These are phyloP conservation scores for Alternaria triticimaculans DNA, from an alignment of 2,329 filamentous ascomycete genomes.

Conservation along the genomic window DNA sequence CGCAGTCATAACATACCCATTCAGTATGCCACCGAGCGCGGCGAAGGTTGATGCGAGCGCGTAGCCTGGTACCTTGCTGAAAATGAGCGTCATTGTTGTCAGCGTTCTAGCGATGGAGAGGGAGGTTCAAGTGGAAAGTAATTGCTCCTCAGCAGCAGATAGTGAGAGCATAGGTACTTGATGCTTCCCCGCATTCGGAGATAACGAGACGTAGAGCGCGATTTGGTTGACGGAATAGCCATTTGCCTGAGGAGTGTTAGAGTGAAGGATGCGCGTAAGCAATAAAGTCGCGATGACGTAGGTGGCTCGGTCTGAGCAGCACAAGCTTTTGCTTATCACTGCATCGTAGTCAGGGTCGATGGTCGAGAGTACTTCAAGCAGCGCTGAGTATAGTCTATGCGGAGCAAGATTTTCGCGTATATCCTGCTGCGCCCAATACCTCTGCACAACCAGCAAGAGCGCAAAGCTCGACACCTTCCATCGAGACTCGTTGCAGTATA, in stretches of 20 bases:
- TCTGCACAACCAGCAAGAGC: too few species aligned
- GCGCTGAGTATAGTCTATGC: too few species aligned
- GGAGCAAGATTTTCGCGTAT: too few species aligned
- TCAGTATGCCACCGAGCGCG: neutral
- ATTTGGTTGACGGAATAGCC: neutral
- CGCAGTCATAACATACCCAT: neutral
- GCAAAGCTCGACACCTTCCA: too few species aligned
- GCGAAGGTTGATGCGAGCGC: neutral
- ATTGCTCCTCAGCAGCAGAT: neutral
- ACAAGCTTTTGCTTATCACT: too few species aligned
- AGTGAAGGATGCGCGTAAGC: neutral
- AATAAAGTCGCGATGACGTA: neutral
- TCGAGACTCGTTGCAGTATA: too few species aligned
- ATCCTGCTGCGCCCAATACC: too few species aligned
- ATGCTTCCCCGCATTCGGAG: neutral
- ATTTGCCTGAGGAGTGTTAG: neutral
- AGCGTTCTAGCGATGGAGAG: rapidly evolving
- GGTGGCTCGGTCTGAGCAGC: neutral
- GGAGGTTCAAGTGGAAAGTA: neutral
- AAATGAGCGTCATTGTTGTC: neutral
- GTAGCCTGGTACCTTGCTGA: neutral
- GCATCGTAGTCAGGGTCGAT: too few species aligned
- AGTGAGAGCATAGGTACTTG: neutral
- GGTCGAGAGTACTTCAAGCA: too few species aligned
- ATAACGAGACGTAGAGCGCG: neutral